These are phyloP conservation scores for Trichosporon inkin DNA, from an alignment of 1,284 basidiomycete genomes.

Conservation along the genomic window DNA sequence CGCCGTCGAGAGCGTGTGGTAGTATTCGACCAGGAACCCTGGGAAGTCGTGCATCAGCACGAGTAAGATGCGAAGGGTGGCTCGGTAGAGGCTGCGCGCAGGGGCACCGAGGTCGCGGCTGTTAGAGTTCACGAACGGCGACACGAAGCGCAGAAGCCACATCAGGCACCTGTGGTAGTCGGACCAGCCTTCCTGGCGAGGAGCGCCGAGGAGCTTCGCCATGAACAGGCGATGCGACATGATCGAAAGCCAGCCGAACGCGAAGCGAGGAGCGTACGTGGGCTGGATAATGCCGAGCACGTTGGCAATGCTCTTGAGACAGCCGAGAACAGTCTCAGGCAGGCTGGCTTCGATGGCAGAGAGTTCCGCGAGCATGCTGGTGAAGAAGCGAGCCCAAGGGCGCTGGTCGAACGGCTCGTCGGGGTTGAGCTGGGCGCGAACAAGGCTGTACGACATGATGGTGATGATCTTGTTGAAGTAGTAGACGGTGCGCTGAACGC, in stretches of 20 bases:
- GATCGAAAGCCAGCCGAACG: conserved; percentile 96
- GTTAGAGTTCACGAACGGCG: conserved; percentile 75
- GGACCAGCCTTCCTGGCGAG: conserved; percentile 66
- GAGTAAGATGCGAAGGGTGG: conserved; percentile 83
- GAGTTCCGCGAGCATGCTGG: conserved; percentile 88
- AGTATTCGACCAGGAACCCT: conserved; percentile 94
- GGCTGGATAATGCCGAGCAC: conserved; percentile 95
- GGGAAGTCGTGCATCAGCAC: conserved; percentile 98
- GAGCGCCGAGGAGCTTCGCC: conserved; percentile 75
- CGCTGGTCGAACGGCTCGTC: conserved; percentile 90
- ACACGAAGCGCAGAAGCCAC: conserved; percentile 88
- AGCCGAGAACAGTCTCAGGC: conserved; percentile 79
- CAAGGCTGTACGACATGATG: conserved; percentile 92
- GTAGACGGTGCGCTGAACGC: conserved; percentile 88
- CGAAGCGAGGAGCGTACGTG: conserved; percentile 93
- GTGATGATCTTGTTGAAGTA: conserved; percentile 97
- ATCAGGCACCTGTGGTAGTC: conserved; percentile 92
- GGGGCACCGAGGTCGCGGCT: conserved; percentile 70
- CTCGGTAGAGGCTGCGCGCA: conserved; percentile 85
- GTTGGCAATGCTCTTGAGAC: conserved; percentile 85
- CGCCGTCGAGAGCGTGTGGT: conserved; percentile 89
- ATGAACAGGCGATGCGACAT: conserved; percentile 96
- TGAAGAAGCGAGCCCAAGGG: conserved; percentile 98
- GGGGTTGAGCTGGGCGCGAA: conserved; percentile 91
- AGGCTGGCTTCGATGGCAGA: conserved; percentile 76